Evolutionary conservation across 78 protist species (phyloP).

Genomic region (Chrysochromulina parva): DNA sequence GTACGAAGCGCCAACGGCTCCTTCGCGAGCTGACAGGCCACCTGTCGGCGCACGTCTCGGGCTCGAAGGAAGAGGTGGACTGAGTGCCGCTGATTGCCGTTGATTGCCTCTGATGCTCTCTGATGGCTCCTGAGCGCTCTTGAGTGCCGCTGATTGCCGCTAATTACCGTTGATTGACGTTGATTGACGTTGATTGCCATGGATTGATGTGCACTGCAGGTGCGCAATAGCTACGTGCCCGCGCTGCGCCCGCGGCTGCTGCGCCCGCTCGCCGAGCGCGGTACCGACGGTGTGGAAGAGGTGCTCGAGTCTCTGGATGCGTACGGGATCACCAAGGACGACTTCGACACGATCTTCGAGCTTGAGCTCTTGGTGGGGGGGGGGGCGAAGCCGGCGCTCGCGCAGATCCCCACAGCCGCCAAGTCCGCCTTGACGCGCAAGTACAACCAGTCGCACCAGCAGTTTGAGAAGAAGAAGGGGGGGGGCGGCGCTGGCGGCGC

Average conservation of each 20-base stretch:
- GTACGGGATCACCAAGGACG: conserved; percentile 35
- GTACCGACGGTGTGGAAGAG: not conserved
- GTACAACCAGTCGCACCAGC: conserved; percentile 16
- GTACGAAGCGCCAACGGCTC: conserved; percentile 23
- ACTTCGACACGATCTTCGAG: conserved; percentile 2
- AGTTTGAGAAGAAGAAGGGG: not conserved
- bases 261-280: not conserved
- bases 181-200: too few relatives aligned
- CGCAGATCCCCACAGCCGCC: not conserved
- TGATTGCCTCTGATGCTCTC: too few relatives aligned
- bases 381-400: not conserved
- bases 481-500: not conserved
- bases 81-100: too few relatives aligned
- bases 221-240: not conserved
- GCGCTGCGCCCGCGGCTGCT: not conserved
- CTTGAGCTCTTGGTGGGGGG: not conserved
- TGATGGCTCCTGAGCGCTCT: too few relatives aligned
- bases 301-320: not conserved
- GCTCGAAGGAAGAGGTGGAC: not conserved
- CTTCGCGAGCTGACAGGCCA: not conserved
- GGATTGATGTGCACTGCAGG: too few relatives aligned
- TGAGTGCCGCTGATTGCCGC: too few relatives aligned
- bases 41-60: conserved; percentile 28
- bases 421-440: conserved; percentile 30
- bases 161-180: too few relatives aligned